Evolutionary conservation across 78 protist genomes (phyloP).

Genomic region (Diacronema lutheri): DNA sequence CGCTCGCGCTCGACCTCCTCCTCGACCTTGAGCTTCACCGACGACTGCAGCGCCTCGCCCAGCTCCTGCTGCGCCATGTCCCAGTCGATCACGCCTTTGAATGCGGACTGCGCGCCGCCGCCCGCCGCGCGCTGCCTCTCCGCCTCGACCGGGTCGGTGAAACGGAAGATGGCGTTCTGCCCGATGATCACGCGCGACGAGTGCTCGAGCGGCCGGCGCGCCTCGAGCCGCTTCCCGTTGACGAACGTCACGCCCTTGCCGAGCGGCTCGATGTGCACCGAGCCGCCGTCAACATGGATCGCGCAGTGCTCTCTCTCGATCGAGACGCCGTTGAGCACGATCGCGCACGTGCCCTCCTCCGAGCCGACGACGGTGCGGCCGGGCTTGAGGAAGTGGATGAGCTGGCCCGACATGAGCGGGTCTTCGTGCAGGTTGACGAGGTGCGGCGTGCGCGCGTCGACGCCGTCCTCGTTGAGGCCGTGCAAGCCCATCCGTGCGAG

Average conservation of each 20-base stretch:
- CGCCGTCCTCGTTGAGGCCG: background rate
- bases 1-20: background rate
- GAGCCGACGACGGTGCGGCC: background rate
- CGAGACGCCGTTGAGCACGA: constrained; percentile 47
- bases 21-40: background rate
- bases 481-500: constrained; percentile 40
- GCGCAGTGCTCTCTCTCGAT: constrained; percentile 55
- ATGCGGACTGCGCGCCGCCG: background rate
- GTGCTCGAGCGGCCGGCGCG: background rate
- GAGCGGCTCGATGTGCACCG: constrained; percentile 7
- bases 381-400: constrained; percentile 20
- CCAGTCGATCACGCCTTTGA: background rate
- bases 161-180: constrained; percentile 1
- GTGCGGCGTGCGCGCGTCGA: constrained; percentile 50
- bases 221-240: constrained; percentile 32
- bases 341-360: background rate
- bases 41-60: background rate
- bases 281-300: background rate
- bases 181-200: constrained; percentile 49
- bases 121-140: background rate
- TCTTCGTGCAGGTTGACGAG: constrained; percentile 68
- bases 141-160: background rate
- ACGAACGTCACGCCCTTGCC: background rate
- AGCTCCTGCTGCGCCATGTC: background rate
- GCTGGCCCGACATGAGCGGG: constrained; percentile 24